Conservation (phyloP, 768 basidiomycete genomes). For the Termitomyces sp. region DNA sequence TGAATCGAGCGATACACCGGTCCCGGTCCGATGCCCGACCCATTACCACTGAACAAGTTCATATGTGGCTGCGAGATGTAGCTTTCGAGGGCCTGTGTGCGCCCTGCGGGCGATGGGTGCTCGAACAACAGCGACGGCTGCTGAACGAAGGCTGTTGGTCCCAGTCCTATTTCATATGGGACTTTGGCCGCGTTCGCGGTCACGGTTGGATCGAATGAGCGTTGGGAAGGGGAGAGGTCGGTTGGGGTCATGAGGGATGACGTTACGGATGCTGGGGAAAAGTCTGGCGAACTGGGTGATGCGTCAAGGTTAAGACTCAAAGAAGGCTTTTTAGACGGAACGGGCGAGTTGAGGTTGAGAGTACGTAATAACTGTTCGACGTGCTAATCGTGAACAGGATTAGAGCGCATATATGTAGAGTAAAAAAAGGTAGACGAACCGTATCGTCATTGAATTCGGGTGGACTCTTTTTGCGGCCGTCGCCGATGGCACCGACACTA, state of each 20-base stretch:
- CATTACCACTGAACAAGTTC: neutral
- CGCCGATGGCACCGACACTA: conserved; percentile 69
- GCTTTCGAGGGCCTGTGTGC: conserved; percentile 11
- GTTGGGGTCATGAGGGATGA: conserved; percentile 71
- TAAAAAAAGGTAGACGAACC: conserved; percentile 2
- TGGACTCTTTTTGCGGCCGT: conserved; percentile 62
- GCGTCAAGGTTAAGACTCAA: conserved; percentile 40
- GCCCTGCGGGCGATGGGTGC: conserved; percentile 18
- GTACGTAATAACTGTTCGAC: conserved; percentile 78
- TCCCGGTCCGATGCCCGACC: neutral
- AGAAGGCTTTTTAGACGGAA: conserved; percentile 37
- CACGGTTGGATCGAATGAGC: conserved; percentile 35
- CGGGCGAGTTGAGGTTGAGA: conserved; percentile 74
- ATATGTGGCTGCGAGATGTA: conserved; percentile 7
- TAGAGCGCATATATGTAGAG: conserved; percentile 3
- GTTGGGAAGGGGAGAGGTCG: conserved; percentile 61
- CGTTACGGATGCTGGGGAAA: conserved; percentile 67
- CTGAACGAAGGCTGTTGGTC: conserved; percentile 26
- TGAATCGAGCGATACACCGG: conserved; percentile 1
- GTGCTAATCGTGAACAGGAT: conserved; percentile 35
- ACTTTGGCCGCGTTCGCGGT: conserved; percentile 33
- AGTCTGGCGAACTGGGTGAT: conserved; percentile 55
- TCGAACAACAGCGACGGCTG: conserved; percentile 38
- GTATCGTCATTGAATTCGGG: conserved; percentile 37
- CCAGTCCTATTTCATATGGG: conserved; percentile 43